These are phyloP conservation scores for Fusarium musae DNA, from an alignment of 2,329 filamentous ascomycete genomes.

Conservation along the genomic window DNA sequence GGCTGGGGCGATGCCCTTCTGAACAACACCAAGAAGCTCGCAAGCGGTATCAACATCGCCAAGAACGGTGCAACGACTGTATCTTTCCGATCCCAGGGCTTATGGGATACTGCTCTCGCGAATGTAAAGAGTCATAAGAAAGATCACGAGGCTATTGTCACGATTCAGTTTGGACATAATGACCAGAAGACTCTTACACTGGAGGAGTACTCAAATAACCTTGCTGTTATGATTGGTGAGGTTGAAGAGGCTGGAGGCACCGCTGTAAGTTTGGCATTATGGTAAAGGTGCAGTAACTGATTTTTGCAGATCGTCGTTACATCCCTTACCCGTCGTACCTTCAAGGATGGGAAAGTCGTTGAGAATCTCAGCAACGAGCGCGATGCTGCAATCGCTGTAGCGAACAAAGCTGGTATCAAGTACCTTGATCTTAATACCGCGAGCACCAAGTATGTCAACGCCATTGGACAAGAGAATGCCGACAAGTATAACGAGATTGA, in stretches of 20 bases:
- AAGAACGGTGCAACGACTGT: conserved; percentile 18
- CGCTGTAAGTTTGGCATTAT: too few relatives aligned
- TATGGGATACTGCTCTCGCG: not conserved
- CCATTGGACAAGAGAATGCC: conserved; percentile 10
- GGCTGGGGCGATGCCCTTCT: conserved; percentile 14
- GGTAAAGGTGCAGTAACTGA: not conserved
- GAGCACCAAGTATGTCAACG: conserved; percentile 18
- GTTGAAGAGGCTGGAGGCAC: conserved; percentile 13
- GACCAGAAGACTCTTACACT: conserved; percentile 20
- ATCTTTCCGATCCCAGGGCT: conserved; percentile 2
- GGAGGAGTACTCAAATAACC: conserved; percentile 13
- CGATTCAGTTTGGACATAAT: conserved; percentile 14
- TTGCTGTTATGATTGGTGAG: not conserved
- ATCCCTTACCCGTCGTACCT: conserved; percentile 6
- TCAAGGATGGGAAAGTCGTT: conserved; percentile 11
- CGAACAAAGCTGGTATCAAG: not conserved
- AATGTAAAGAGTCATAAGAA: not conserved
- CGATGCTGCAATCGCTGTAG: conserved; percentile 8
- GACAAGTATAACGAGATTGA: conserved; percentile 18
- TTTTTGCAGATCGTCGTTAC: not conserved
- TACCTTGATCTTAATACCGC: conserved; percentile 2
- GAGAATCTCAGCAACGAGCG: conserved; percentile 9
- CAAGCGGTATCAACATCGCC: conserved; percentile 3
- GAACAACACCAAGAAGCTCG: not conserved
- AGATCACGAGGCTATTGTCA: conserved; percentile 6